phyloP scores from a whole-genome alignment of 371 early-diverging fungal genomes.

The Dinochytrium kinnereticum region DNA sequence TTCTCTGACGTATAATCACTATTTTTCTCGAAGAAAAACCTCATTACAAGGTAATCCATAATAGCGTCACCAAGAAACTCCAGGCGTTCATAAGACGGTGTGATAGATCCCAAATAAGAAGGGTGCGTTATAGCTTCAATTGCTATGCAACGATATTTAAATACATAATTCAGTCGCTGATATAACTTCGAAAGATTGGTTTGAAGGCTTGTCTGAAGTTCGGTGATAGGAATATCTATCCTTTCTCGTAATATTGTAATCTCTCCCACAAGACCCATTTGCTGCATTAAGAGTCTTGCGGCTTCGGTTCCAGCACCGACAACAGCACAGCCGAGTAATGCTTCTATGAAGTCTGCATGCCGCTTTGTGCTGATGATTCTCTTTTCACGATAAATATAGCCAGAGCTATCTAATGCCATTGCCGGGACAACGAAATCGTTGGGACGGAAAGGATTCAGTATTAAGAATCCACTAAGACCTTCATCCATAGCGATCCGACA shows the following conservation, averaged over 20 bases:
- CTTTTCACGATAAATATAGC: not conserved
- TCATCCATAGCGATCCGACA: conserved; percentile 61
- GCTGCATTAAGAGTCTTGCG: no score
- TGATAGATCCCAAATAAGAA: conserved; percentile 52
- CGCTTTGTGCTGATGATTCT: conserved; percentile 39
- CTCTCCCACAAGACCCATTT: no score
- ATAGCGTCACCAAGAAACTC: conserved; percentile 95
- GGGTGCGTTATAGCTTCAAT: conserved; percentile 82
- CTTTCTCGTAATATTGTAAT: no score
- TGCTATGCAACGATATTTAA: conserved; percentile 66
- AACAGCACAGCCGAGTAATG: conserved; percentile 80
- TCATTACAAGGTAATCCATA: conserved; percentile 82
- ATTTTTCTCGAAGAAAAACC: conserved; percentile 74
- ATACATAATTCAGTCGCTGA: conserved; percentile 64
- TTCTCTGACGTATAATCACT: conserved; percentile 69
- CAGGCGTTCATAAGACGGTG: conserved; percentile 81
- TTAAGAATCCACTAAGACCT: conserved; percentile 47
- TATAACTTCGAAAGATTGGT: conserved; percentile 45
- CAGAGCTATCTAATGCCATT: conserved; percentile 5
- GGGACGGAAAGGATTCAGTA: conserved; percentile 39
- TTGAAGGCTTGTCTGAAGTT: not conserved
- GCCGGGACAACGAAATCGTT: conserved; percentile 31
- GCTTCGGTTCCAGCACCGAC: conserved; percentile 62
- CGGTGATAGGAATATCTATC: no score
- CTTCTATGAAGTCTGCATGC: conserved; percentile 87